These are phyloP conservation scores for Ascoidea rubescens DNA, from an alignment of 805 yeast species.

Conservation along the genomic window DNA sequence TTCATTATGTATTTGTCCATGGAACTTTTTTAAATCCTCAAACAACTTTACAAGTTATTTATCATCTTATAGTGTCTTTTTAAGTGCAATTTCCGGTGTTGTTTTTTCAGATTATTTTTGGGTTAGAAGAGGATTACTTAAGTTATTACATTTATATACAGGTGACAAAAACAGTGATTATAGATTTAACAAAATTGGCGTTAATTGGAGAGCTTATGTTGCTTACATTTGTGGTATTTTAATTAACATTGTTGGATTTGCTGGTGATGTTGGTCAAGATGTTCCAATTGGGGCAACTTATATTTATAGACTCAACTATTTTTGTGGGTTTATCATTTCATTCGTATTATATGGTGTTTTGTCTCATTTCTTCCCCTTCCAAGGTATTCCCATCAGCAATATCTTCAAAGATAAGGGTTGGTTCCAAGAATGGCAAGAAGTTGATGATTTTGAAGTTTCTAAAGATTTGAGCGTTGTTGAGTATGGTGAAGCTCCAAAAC, in stretches of 20 bases:
- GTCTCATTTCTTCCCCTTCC: slow-evolving; percentile 37
- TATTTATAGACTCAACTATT: slow-evolving; percentile 61
- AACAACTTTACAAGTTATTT: slow-evolving; percentile 68
- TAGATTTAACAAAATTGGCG: slow-evolving; percentile 46
- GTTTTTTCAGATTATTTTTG: slow-evolving; percentile 53
- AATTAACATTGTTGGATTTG: slow-evolving; percentile 81
- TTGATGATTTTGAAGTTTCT: slow-evolving; percentile 36
- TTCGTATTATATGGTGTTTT: slow-evolving; percentile 39
- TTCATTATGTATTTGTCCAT: slow-evolving; percentile 66
- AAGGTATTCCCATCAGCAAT: slow-evolving; percentile 26
- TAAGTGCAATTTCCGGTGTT: slow-evolving; percentile 75
- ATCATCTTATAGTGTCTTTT: slow-evolving; percentile 70
- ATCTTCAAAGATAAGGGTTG: slow-evolving; percentile 38
- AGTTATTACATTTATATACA: slow-evolving; percentile 50
- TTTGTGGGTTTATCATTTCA: slow-evolving; percentile 58
- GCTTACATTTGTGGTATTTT: slow-evolving; percentile 72
- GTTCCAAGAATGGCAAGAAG: slow-evolving; percentile 49
- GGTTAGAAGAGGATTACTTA: slow-evolving; percentile 60
- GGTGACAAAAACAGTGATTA: slow-evolving; percentile 32
- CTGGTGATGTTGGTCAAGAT: slow-evolving; percentile 59
- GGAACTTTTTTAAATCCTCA: slow-evolving; percentile 62
- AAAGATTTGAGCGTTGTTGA: not conserved
- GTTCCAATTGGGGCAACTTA: slow-evolving; percentile 72
- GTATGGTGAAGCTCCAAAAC: too few species aligned
- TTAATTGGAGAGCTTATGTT: slow-evolving; percentile 73